Conservation (phyloP, 2,329 filamentous ascomycete genomes). For the Calonectria hawksworthii region DNA sequence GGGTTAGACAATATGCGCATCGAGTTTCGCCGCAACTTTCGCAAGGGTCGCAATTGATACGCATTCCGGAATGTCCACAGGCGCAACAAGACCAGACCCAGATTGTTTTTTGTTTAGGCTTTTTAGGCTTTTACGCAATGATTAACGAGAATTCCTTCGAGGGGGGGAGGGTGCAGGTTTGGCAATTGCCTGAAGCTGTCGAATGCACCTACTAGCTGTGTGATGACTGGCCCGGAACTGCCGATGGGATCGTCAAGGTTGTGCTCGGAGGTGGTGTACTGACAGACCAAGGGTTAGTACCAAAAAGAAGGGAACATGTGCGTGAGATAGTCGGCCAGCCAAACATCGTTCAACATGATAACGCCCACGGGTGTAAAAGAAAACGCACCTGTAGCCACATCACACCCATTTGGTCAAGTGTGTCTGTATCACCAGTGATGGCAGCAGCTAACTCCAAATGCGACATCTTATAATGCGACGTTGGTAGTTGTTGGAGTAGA, state of each 20-base stretch:
- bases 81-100: not conserved
- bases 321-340: not conserved
- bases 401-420: not conserved
- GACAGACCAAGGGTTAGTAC: not conserved
- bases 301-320: not conserved
- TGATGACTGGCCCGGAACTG: not conserved
- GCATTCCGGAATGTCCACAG: not conserved
- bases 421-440: not conserved
- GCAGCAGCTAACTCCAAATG: not conserved
- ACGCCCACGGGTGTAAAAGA: no score
- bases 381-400: not conserved
- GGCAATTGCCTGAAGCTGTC: not conserved
- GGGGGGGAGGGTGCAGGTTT: not conserved
- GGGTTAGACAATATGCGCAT: not conserved
- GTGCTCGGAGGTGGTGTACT: not conserved
- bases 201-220: not conserved
- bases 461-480: not conserved
- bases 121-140: not conserved
- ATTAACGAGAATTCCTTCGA: not conserved
- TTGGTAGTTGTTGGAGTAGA: no score
- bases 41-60: not conserved
- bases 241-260: not conserved
- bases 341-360: not conserved
- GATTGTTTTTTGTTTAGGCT: not conserved
- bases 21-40: rapidly evolving